Percentiles rank a stretch among this genome's conserved stretches.
Conservation (phyloP, 83 land plant genomes). For the Diphasiastrum complanatum region DNA sequence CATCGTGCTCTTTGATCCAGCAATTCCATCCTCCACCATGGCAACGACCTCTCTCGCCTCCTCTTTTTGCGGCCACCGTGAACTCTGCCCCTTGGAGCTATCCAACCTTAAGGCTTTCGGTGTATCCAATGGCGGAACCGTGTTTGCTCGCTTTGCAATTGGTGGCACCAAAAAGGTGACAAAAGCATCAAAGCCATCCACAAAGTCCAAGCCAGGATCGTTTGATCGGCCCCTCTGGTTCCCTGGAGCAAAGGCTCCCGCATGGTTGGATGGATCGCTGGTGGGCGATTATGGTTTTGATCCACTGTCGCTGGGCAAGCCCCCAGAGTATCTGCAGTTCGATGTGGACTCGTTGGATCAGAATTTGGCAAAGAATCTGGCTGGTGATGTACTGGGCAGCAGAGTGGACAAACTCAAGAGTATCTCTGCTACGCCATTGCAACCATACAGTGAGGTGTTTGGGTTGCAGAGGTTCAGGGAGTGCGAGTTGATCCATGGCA, state of each 20-base stretch:
- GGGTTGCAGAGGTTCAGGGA: conserved; percentile 89
- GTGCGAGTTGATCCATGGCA: conserved; percentile 95
- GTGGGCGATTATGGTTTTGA: conserved; percentile 95
- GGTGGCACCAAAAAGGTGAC: no score
- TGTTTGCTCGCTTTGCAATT: no score
- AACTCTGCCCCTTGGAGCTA: no score
- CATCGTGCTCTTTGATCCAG: no score
- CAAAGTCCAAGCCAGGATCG: no score
- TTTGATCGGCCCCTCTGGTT: conserved; percentile 85
- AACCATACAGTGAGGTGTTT: conserved; percentile 87
- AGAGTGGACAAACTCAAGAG: conserved; percentile 41
- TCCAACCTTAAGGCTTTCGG: no score
- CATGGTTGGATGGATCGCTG: conserved; percentile 73
- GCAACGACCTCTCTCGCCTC: no score
- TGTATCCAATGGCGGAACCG: no score
- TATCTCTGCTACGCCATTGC: conserved; percentile 74
- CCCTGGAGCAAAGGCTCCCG: conserved; percentile 85
- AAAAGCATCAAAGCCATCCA: no score
- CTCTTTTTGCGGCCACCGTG: no score
- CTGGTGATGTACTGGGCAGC: conserved; percentile 71
- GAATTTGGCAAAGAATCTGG: conserved; percentile 78
- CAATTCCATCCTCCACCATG: no score
- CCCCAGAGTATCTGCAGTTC: conserved; percentile 81
- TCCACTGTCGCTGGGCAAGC: conserved; percentile 78
- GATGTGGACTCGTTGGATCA: conserved; percentile 83